A percentile compares a stretch with the other conserved stretches of the same genome.
Conservation (phyloP, 129 eudicot species). For the Escallonia rubra region DNA sequence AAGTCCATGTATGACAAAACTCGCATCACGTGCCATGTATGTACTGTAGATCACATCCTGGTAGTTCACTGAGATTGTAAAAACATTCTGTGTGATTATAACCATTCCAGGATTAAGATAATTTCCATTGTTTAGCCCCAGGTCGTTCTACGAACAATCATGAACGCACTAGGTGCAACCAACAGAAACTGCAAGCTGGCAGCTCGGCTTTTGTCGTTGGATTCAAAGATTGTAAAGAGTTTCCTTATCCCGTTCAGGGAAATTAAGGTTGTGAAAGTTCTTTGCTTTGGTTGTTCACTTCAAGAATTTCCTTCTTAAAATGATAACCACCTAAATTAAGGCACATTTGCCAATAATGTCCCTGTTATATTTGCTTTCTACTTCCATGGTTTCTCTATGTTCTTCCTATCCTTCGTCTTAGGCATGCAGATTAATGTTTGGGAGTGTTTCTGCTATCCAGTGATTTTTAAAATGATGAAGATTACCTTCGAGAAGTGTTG, state of each 20-base stretch:
- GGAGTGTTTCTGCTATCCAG: too few species aligned
- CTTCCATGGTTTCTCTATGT: not conserved
- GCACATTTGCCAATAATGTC: too few species aligned
- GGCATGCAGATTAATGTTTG: too few species aligned
- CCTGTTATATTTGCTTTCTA: not conserved
- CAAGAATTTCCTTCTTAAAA: not conserved
- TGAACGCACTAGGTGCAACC: slow-evolving; percentile 73
- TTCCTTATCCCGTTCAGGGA: slow-evolving; percentile 68
- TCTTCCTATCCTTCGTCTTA: not conserved
- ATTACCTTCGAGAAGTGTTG: too few species aligned
- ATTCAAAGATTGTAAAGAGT: slow-evolving; percentile 56
- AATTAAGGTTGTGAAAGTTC: slow-evolving; percentile 40
- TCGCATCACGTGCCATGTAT: too few species aligned
- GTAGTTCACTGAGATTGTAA: too few species aligned
- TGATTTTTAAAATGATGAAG: too few species aligned
- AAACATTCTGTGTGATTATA: too few species aligned
- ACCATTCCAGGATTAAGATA: too few species aligned
- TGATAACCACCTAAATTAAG: not conserved
- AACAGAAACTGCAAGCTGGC: slow-evolving; percentile 59
- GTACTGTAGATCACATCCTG: too few species aligned
- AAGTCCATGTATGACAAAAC: too few species aligned
- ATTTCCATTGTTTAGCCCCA: too few species aligned
- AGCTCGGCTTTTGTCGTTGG: slow-evolving; percentile 51
- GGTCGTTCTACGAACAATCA: slow-evolving; percentile 5
- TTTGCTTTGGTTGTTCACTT: not conserved